Conservation (phyloP, 768 basidiomycete species). For the Termitomyces sp. region DNA sequence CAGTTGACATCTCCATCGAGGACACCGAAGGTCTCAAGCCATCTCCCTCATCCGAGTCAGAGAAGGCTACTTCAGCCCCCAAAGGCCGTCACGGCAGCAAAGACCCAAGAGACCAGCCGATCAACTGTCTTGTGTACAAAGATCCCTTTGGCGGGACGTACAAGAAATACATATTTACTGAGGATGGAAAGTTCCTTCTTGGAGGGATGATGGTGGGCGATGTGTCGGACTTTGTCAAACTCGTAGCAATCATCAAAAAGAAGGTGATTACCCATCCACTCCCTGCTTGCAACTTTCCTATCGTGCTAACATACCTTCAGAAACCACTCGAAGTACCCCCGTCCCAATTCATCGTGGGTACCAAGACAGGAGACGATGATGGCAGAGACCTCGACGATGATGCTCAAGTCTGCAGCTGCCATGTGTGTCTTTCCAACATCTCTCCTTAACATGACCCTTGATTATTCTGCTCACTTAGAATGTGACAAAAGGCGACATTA, state of each 20-base stretch:
- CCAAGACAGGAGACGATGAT: conserved; percentile 43
- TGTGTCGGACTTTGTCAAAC: conserved; percentile 59
- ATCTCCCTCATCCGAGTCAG: neutral
- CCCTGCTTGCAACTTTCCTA: neutral
- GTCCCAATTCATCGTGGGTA: conserved; percentile 60
- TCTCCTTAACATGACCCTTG: no score
- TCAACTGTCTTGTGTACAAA: conserved; percentile 59
- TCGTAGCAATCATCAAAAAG: conserved; percentile 67
- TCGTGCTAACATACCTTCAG: conserved; percentile 23
- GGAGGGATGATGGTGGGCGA: conserved; percentile 84
- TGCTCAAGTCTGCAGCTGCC: conserved; percentile 67
- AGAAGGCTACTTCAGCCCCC: neutral
- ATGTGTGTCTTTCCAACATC: conserved; percentile 17
- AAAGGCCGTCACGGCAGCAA: conserved; percentile 7
- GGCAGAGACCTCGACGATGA: conserved; percentile 69
- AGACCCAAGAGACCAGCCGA: conserved; percentile 23
- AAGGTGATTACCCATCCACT: conserved; percentile 30
- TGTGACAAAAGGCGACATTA: conserved; percentile 55
- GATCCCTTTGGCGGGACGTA: conserved; percentile 70
- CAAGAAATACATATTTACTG: conserved; percentile 73
- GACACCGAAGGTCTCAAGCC: neutral
- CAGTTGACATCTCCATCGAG: conserved; percentile 2
- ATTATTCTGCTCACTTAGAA: conserved; percentile 23
- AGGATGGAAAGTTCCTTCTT: conserved; percentile 64
- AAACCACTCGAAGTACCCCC: conserved; percentile 63